Evolutionary conservation across 179 eudicot species (phyloP), one percentile per base, ranked within the genome.

Genomic region (Beta macrorhiza): DNA sequence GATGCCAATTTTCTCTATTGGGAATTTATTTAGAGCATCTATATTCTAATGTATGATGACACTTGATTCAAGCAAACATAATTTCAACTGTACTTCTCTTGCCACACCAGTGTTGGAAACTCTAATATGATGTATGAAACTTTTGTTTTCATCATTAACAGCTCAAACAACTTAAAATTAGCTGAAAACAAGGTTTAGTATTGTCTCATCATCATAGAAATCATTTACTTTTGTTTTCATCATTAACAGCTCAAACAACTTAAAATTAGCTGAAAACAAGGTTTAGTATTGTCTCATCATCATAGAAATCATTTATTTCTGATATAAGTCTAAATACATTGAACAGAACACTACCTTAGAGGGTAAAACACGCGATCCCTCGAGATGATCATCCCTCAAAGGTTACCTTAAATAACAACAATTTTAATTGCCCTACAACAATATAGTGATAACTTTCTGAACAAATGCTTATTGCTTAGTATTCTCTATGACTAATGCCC

Each of bases 401-500:
- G 72, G 75, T 5, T 49, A 73, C 45, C 76, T 53, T 53, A 37
- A 37, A 37, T 37, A 25, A 73, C 29, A 74, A 74, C n/a, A 73
- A 7, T 15, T 49, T 14, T 29, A 74, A 74, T 7, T 16, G 14
- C 49, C 64, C 15, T 74, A 56, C 77, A 74, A 49, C 42, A 37
- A 37, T 37, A 70, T 47, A 70, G 62, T 53, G 20, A 55, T 20
- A 25, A 73, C 25, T 45, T 25, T 70, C 51, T 68, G 17, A 42
- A 14, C 14, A 45, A 53, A 52, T 25, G 15, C 61, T 25, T 25
- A 25, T 25, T 25, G 15, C 61, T 6, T 52, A 53, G 62, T 7
- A 55, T 74, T 20, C 75, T 51, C 75, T 49, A n/a, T 58, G 5
- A 22, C 17, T 52, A n/a, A 42, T 44, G 25, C 69, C 11, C 12